These are phyloP conservation scores for Neckera pumila DNA, from an alignment of 225 moss, liverwort and hornwort species.

Conservation along the genomic window DNA sequence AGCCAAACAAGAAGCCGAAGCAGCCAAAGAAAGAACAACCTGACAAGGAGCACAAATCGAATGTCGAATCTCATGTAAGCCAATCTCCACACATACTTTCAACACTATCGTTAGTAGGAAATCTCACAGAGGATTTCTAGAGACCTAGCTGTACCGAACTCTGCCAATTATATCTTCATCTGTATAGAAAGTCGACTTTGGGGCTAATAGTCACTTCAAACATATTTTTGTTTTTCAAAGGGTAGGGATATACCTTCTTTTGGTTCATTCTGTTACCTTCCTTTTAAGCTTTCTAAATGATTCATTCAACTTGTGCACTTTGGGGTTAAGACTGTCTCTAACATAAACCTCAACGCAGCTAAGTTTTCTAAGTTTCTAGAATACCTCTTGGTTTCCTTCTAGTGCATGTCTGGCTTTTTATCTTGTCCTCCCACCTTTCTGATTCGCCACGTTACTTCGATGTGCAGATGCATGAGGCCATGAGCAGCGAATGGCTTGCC, in stretches of 20 bases:
- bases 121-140: background rate
- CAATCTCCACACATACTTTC: background rate
- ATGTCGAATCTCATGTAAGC: conserved; percentile 1
- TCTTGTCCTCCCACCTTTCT: background rate
- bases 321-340: too few relatives aligned
- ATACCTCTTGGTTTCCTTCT: background rate
- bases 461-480: conserved; percentile 51
- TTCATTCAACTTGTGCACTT: background rate
- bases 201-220: background rate
- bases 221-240: background rate
- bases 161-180: too few relatives aligned
- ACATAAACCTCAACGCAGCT: background rate
- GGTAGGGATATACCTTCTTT: background rate
- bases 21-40: conserved; percentile 20
- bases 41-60: conserved; percentile 21
- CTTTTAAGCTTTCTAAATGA: background rate
- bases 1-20: conserved; percentile 12
- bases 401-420: background rate
- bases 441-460: background rate
- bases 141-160: background rate
- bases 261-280: background rate
- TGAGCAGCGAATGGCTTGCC: conserved; percentile 88
- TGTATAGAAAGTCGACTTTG: background rate
- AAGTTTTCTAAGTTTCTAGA: background rate
- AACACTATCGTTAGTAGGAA: background rate